These are phyloP conservation scores for Hypoxylon fragiforme DNA, from an alignment of 495 filamentous ascomycete species.

Conservation along the genomic window DNA sequence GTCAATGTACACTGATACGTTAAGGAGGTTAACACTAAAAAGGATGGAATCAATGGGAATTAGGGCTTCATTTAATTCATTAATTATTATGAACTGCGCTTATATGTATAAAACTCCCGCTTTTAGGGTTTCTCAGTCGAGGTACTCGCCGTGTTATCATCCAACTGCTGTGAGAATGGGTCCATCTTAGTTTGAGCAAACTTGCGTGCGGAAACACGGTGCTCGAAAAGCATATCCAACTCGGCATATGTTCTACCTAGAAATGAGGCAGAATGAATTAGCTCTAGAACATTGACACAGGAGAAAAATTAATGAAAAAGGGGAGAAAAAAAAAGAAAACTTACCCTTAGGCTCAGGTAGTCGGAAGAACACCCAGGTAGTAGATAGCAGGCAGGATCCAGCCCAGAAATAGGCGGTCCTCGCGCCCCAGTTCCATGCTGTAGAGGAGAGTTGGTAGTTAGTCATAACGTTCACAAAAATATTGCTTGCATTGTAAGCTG, in stretches of 20 bases:
- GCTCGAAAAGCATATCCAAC: conserved; percentile 55
- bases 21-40: too few species aligned
- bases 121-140: conserved; percentile 12
- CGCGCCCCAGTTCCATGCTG: conserved; percentile 56
- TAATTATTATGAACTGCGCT: neutral
- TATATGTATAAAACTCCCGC: neutral
- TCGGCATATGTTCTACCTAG: conserved; percentile 51
- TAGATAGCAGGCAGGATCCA: conserved; percentile 48
- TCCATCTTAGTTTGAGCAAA: conserved; percentile 26
- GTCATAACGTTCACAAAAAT: conserved; percentile 53
- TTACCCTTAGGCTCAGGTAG: conserved; percentile 41
- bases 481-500: conserved; percentile 53
- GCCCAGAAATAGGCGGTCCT: conserved; percentile 58
- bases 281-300: too few species aligned
- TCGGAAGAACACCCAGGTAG: conserved; percentile 41
- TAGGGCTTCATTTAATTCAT: neutral
- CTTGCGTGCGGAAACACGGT: conserved; percentile 43
- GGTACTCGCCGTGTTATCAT: neutral
- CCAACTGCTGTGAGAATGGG: conserved; percentile 21
- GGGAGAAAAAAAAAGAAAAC: neutral
- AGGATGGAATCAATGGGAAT: too few species aligned
- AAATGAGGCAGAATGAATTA: too few species aligned
- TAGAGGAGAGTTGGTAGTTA: conserved; percentile 53
- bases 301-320: neutral
- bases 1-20: too few species aligned